Base-by-base conservation (phyloP, 1,284 basidiomycete genomes). In the Naganishia liquefaciens region DNA sequence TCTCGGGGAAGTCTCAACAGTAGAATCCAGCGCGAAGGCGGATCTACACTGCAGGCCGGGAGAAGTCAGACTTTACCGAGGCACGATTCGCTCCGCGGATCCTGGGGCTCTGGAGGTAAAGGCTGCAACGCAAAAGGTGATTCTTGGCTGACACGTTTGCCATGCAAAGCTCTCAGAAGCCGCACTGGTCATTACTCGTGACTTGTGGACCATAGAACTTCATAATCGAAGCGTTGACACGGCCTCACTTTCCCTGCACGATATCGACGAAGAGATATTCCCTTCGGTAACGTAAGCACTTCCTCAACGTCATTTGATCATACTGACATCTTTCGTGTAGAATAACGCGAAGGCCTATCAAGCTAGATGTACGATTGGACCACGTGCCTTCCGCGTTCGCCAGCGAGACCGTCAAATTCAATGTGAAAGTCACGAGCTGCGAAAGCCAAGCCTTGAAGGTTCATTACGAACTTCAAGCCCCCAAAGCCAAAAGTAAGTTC, bases 351-450 rank as follows among this genome's bases (percentile, higher is more conserved):
- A 84, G 84, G 27, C 82, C 86, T 0, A 88, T 90, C 69, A 78
- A 76, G 0, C 70, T 93, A 1, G 69, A 79, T 5, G 76, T 90
- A 5, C 78, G 80, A 0, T 71, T 91, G 44, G 75, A 79, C 1
- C 86, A 91, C 68, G 76, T 82, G 0, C 76, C 82, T 0, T 86
- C 87, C 0, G 90, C 90, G 0, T 90, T 88, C 75, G 76, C 93
- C 27, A 86, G 88, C 65, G 92, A 94, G 74, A 81, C 84, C 43
- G 88, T 88, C 71, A 86, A 88, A 0, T 85, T 94, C 67, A 74
- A 75, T 19, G 80, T 94, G 43, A 81, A 84, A 44, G 81, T 93
- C 15, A 83, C 79, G 6, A 93, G 91, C 72, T 72, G 79, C 3
- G 91, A 93, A 73, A 83, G 84, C 30, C 80, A 85, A 21, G 82